phyloP scores from a whole-genome alignment of 2,329 filamentous ascomycete species.

The Arthrobotrys sphaeroides region DNA sequence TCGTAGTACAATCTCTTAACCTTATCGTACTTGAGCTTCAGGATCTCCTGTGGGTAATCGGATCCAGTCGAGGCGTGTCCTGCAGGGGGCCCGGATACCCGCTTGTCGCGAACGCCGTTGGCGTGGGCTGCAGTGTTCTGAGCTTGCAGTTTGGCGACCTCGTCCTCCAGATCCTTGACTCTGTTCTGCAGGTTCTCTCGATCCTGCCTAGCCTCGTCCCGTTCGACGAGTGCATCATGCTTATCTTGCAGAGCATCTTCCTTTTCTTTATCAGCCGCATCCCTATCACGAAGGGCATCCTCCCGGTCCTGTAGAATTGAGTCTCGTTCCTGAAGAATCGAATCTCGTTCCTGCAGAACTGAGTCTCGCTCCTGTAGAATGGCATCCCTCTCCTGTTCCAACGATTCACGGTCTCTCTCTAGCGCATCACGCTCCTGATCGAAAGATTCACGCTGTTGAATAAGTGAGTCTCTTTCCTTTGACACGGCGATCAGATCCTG shows the following conservation, averaged over 20 bases:
- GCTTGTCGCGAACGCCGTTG: conserved; percentile 49
- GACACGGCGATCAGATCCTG: conserved; percentile 18
- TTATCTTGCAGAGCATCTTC: background rate
- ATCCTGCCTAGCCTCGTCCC: conserved; percentile 44
- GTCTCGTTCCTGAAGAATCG: conserved; percentile 31
- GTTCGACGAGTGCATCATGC: conserved; percentile 34
- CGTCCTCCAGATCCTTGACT: conserved; percentile 50
- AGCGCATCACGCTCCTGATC: conserved; percentile 4
- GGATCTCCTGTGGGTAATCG: conserved; percentile 49
- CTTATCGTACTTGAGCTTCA: conserved; percentile 54
- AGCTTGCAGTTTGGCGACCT: conserved; percentile 45
- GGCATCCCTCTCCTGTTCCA: background rate
- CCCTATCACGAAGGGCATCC: conserved; percentile 6
- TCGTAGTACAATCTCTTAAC: conserved; percentile 53
- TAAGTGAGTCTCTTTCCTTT: conserved; percentile 27
- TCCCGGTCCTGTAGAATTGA: conserved; percentile 21
- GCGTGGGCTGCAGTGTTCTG: conserved; percentile 11
- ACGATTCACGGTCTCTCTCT: background rate
- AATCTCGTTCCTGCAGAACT: conserved; percentile 23
- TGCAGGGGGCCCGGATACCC: conserved; percentile 28
- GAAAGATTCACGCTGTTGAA: conserved; percentile 11
- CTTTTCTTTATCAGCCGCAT: conserved; percentile 18
- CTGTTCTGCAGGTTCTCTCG: conserved; percentile 41
- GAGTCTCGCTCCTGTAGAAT: conserved; percentile 24
- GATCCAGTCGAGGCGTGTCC: conserved; percentile 42